Evolutionary conservation across 768 basidiomycete genomes (phyloP).

Genomic region (Rhodotorula toruloides): DNA sequence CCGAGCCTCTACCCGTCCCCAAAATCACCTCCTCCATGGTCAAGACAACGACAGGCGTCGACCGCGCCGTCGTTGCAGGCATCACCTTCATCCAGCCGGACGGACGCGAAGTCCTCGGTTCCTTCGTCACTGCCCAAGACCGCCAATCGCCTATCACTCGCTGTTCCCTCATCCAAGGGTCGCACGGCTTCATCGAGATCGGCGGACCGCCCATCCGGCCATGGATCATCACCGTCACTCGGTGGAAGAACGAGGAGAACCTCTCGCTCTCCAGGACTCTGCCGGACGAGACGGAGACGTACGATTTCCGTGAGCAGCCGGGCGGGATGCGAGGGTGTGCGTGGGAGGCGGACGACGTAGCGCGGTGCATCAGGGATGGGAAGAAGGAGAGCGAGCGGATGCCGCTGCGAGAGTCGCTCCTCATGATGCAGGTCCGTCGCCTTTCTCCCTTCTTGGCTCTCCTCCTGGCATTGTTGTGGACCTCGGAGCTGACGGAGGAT

Average conservation of each 20-base stretch:
- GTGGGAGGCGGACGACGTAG: conserved; percentile 42
- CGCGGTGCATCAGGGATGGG: conserved; percentile 37
- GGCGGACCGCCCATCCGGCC: conserved; percentile 29
- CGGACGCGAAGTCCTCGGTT: conserved; percentile 25
- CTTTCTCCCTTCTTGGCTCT: no score
- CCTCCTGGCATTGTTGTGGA: no score
- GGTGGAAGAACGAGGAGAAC: conserved; percentile 14
- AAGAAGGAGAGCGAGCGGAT: conserved; percentile 35
- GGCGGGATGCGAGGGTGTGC: conserved; percentile 32
- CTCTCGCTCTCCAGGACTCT: no score
- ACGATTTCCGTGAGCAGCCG: conserved; percentile 16
- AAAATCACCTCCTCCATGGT: conserved; percentile 16
- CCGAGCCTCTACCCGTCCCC: conserved; percentile 2
- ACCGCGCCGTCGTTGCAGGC: conserved; percentile 15
- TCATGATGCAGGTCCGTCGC: conserved; percentile 35
- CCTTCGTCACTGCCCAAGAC: conserved; percentile 14
- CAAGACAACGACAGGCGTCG: conserved; percentile 27
- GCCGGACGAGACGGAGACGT: conserved; percentile 19
- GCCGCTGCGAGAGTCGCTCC: conserved; percentile 35
- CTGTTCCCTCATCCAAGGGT: conserved; percentile 20
- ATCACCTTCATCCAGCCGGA: conserved; percentile 22
- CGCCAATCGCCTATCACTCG: conserved; percentile 5
- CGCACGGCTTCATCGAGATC: conserved; percentile 24
- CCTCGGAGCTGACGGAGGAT: no score
- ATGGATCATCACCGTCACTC: neutral